Evolutionary conservation across 495 filamentous ascomycete genomes (phyloP), one percentile per base, ranked within the genome.

Genomic region (Neohortaea acidophila): DNA sequence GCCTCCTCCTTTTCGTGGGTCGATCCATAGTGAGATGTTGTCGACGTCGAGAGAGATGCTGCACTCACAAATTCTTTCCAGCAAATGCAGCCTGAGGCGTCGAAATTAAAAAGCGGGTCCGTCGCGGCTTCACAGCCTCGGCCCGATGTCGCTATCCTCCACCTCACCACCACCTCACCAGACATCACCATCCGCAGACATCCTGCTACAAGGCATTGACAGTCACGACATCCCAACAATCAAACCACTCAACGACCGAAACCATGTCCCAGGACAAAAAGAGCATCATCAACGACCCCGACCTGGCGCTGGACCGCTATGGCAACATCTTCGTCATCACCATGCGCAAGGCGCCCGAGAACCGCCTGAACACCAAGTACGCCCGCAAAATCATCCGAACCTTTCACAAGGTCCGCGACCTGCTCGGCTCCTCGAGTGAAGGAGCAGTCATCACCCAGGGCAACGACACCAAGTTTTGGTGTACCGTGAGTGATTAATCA

Each of bases 381-480:
- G 61, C 59, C 15, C 65, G 68, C 53, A 62, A 67, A 33, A 57
- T 69, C 32, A 69, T 69, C 23, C 41, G 53, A 14, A 64, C 63
- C 9, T 62, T 62, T 39, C 33, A 35, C 20, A 25, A 33, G 1
- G 43, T 43, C 10, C 55, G 64, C 12, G 58, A 61, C 19, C 51
- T 66, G 12, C 30, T 49, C 13, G 49, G 49, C 3, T 45, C 61
- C 0, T 52, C 61, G 17, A 55, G 55, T 4, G 62, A 64, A 37
- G 65, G 65, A 0, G 60, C 60, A 21, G 63, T 69, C 3, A 62
- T 69, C 18, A 67, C 62, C 2, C 53, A 55, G 21, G 63, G 64
- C 0, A 62, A 48, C 32, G 63, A 68, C 55, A 51, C 58, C 3
- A 69, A 69, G 38, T 69, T 68, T 39, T 69, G 61, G 61, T 68